Conservation (phyloP, 2,329 filamentous ascomycete species). For the Venturia asperata region DNA sequence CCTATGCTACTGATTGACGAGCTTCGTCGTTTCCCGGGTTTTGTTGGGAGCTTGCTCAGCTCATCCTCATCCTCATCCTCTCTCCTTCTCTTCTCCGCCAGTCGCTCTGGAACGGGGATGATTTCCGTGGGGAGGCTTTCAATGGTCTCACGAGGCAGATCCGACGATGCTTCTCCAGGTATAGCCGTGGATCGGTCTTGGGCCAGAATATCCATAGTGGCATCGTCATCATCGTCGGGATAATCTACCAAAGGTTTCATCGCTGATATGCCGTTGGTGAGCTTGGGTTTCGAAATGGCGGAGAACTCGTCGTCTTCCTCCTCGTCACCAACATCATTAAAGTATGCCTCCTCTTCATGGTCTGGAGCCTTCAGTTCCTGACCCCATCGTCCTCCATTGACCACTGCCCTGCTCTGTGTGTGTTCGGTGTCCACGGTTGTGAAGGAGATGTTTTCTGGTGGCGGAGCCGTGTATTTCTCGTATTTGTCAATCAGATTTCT, state of each 20-base stretch:
- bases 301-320: conserved; percentile 50
- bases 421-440: conserved; percentile 64
- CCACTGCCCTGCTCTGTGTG: conserved; percentile 34
- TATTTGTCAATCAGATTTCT: conserved; percentile 66
- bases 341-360: conserved; percentile 84
- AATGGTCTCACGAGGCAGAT: conserved; percentile 25
- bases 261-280: conserved; percentile 55
- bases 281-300: conserved; percentile 20
- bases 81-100: conserved; percentile 82
- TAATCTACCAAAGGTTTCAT: conserved; percentile 77
- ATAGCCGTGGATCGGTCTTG: conserved; percentile 7
- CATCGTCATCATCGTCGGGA: conserved; percentile 78
- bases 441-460: conserved; percentile 54
- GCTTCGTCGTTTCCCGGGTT: conserved; percentile 37
- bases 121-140: conserved; percentile 25
- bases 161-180: background rate
- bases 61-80: conserved; percentile 94
- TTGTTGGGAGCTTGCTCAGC: conserved; percentile 68
- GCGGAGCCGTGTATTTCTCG: conserved; percentile 58
- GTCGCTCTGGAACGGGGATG: conserved; percentile 58
- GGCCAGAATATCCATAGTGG: conserved; percentile 46
- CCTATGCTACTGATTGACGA: conserved; percentile 30
- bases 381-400: conserved; percentile 53
- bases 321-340: conserved; percentile 81
- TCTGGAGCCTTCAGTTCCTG: conserved; percentile 76